Evolutionary conservation across 2,329 filamentous ascomycete species (phyloP), one percentile per base, ranked within the genome.

Genomic region (Penicillium nordicum): DNA sequence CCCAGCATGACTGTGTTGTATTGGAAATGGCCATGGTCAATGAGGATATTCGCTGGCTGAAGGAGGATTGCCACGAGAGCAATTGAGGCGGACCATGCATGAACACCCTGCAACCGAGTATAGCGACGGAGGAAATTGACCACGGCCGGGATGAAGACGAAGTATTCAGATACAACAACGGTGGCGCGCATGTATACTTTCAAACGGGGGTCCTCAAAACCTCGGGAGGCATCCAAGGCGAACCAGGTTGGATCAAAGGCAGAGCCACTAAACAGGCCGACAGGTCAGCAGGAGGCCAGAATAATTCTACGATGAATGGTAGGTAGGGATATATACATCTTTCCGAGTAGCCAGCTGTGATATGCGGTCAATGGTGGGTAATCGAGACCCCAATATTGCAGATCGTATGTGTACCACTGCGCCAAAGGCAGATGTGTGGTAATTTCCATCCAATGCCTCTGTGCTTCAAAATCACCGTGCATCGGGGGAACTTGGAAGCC

Each of bases 1-100:
- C 95, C 94, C 16, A 99, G 85, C 94, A 99, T 99, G 49, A 99
- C 92, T 0, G 92, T 96, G 73, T 99, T 99, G 76, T 97, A 99
- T 76, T 99, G 94, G 72, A 99, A 99, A 67, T 88, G 94, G 7
- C 93, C 89, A 70, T 99, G 93, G 71, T 99, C 94, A 65, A 99
- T 89, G 29, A 99, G 84, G 37, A 97, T 92, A 0, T 87, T 90
- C 4, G 86, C 86, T 1, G 94, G 94, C 71, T 97, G 94, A 85
- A 99, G 88, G 29, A 99, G 80, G 58, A 99, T 88, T 1, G 92
- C 94, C 12, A 90, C 88, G 27, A 99, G 83, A 0, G 94, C 92
- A 61, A 97, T 86, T 9, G 89, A 89, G 50, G 87, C 83, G 46
- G 90, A 89, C 90, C 92, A 97, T 38, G 84, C 83, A 60, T 89